Conservation (phyloP, 192 early-diverging fungal species). For the Haplosporangium gracile region DNA sequence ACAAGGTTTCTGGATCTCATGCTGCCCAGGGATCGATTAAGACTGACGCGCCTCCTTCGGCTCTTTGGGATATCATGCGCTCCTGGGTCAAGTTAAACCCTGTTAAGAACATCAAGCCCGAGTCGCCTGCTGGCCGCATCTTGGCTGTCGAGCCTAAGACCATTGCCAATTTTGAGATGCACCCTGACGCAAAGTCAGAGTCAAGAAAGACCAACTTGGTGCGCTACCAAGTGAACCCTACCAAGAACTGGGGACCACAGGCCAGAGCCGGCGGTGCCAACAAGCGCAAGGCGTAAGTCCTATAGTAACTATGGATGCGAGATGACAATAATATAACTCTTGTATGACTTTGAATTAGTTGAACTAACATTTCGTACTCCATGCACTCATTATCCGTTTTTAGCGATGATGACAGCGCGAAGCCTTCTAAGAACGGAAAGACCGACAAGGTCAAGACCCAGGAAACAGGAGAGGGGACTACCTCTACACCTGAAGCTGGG, state of each 20-base stretch:
- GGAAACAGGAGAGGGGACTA: not conserved
- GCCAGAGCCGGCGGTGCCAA: conserved; percentile 71
- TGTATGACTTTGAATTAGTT: not conserved
- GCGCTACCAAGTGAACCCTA: conserved; percentile 97
- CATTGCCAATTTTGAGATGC: conserved; percentile 80
- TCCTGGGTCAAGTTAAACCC: conserved; percentile 81
- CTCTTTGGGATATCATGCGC: conserved; percentile 96
- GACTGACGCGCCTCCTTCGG: conserved; percentile 87
- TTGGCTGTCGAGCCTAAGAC: conserved; percentile 63
- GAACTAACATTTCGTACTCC: not conserved
- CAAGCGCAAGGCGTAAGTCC: conserved; percentile 60
- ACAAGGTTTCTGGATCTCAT: conserved; percentile 90
- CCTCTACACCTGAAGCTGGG: not conserved
- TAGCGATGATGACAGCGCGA: conserved; percentile 11
- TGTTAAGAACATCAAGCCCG: conserved; percentile 75
- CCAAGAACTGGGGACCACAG: conserved; percentile 97
- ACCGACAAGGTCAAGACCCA: not conserved
- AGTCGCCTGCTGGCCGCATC: conserved; percentile 78
- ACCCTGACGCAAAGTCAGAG: conserved; percentile 79
- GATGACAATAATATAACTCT: not conserved
- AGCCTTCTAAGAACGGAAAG: conserved; percentile 15
- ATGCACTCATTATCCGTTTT: not conserved
- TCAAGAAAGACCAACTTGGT: conserved; percentile 88
- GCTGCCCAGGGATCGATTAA: conserved; percentile 86
- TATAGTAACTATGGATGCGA: not conserved